Percentiles rank a stretch among this genome's conserved stretches.
These are phyloP conservation scores for Diaporthe sp. DNA, from an alignment of 2,329 filamentous ascomycete species.

Conservation along the genomic window DNA sequence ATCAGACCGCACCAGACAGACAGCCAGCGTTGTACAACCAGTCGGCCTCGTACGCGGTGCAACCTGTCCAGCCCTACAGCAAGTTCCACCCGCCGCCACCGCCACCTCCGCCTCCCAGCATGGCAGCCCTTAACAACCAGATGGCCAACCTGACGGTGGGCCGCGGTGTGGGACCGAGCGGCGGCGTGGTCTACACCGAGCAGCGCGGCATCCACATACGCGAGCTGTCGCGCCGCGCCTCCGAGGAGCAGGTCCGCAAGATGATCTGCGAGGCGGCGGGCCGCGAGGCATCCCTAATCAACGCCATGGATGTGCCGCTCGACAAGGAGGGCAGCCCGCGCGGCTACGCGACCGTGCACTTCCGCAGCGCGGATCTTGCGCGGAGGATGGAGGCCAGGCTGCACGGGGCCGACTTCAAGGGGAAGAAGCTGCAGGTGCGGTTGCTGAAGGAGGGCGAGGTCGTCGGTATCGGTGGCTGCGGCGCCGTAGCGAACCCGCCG, in stretches of 20 bases:
- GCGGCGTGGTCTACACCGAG: slow-evolving; percentile 33
- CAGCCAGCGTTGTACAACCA: slow-evolving; percentile 20
- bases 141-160: slow-evolving; percentile 17
- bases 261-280: slow-evolving; percentile 31
- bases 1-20: slow-evolving; percentile 7
- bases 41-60: slow-evolving; percentile 29
- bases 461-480: not conserved
- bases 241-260: slow-evolving; percentile 32
- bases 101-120: not conserved
- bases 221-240: slow-evolving; percentile 32
- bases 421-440: slow-evolving; percentile 30
- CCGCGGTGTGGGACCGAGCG: not conserved
- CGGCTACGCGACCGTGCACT: slow-evolving; percentile 30
- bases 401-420: slow-evolving; percentile 34
- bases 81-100: slow-evolving; percentile 24
- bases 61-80: slow-evolving; percentile 26
- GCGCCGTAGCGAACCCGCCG: not conserved
- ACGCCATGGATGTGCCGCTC: slow-evolving; percentile 24
- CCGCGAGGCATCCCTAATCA: slow-evolving; percentile 31
- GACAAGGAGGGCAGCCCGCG: slow-evolving; percentile 30
- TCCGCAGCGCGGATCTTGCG: slow-evolving; percentile 30
- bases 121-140: slow-evolving; percentile 15
- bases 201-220: slow-evolving; percentile 35
- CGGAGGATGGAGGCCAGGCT: slow-evolving; percentile 28
- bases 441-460: slow-evolving; percentile 35